phyloP scores from a whole-genome alignment of 148 eudicot species.

The Camellia lanceoleosa region DNA sequence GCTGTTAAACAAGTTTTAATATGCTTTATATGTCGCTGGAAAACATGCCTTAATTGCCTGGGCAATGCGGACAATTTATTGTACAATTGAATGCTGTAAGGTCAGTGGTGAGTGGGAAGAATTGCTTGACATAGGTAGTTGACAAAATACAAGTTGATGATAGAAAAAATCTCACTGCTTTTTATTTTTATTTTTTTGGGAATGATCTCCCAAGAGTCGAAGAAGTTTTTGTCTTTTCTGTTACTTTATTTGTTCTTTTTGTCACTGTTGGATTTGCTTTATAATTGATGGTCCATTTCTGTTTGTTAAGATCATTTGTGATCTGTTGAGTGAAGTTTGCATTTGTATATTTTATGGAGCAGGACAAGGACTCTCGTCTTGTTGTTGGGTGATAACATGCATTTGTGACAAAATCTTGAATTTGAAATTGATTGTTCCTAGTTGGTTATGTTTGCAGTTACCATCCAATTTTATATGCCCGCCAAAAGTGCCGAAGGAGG shows the following conservation, averaged over 20 bases:
- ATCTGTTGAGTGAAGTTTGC: background rate
- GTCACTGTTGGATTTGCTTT: too few relatives aligned
- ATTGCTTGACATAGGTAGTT: background rate
- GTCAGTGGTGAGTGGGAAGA: background rate
- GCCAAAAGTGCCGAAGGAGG: constrained; percentile 6
- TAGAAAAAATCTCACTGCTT: background rate
- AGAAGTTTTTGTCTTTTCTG: too few relatives aligned
- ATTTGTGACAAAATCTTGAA: background rate
- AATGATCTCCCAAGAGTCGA: too few relatives aligned
- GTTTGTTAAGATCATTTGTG: background rate
- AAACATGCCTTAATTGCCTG: too few relatives aligned
- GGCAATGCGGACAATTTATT: too few relatives aligned
- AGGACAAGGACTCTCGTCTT: background rate
- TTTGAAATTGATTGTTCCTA: background rate
- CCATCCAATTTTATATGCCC: background rate
- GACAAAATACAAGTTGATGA: background rate
- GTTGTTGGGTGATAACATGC: background rate
- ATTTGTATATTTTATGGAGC: too few relatives aligned
- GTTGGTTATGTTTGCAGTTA: constrained; percentile 8
- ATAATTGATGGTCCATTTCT: too few relatives aligned
- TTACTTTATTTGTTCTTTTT: too few relatives aligned
- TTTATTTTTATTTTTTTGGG: too few relatives aligned
- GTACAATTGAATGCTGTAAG: too few relatives aligned
- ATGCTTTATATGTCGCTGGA: too few relatives aligned
- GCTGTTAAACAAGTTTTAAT: too few relatives aligned